Percentiles rank a stretch among this genome's conserved stretches.
Conservation (phyloP, 306 rosid genomes). For the Quercus parvula region DNA sequence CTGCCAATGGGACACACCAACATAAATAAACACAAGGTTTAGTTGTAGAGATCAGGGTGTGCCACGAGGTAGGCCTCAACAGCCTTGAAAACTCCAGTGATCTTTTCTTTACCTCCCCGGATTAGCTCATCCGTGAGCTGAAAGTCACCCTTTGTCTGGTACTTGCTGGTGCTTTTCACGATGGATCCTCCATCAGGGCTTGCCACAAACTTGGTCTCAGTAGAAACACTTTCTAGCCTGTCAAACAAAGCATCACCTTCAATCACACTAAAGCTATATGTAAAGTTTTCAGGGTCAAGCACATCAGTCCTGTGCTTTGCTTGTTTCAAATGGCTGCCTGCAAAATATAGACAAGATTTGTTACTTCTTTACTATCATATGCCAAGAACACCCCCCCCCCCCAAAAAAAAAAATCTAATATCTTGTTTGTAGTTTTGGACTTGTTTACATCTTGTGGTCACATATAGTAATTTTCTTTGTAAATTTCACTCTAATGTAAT, state of each 20-base stretch:
- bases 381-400: no score
- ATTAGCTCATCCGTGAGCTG: background rate
- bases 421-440: no score
- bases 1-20: background rate
- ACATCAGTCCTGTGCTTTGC: slow-evolving; percentile 18
- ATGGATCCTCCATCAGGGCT: slow-evolving; percentile 33
- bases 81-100: background rate
- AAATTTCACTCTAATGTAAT: no score
- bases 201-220: slow-evolving; percentile 21
- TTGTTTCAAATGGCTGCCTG: background rate
- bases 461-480: no score
- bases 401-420: no score
- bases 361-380: no score
- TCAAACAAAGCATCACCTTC: slow-evolving; percentile 25
- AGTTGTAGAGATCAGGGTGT: background rate
- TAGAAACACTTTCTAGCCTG: slow-evolving; percentile 22
- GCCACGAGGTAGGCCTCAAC: slow-evolving; percentile 5
- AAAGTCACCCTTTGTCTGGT: slow-evolving; percentile 9
- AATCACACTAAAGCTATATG: slow-evolving; percentile 19
- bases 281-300: slow-evolving; percentile 11
- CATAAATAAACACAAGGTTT: background rate
- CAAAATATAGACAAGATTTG: no score
- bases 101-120: background rate
- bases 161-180: background rate
- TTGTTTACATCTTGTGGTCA: no score